A percentile compares a stretch with the other conserved stretches of the same genome.
Evolutionary conservation across 2,329 filamentous ascomycete genomes (phyloP).

Genomic region (Penicillium sclerotigenum): DNA sequence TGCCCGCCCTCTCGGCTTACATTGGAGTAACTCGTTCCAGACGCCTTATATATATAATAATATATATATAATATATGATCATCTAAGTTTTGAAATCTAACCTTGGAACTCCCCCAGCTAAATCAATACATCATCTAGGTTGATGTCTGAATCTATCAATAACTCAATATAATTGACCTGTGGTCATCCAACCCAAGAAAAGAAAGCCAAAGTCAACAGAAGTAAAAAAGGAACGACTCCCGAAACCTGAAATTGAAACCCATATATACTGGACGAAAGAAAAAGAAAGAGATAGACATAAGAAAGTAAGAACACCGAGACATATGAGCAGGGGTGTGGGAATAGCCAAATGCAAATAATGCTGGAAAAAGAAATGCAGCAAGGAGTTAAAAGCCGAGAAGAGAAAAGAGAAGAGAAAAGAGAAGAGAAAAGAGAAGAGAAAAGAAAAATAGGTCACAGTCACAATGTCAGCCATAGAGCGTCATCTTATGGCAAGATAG

Average conservation of each 20-base stretch:
- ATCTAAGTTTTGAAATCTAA: background rate
- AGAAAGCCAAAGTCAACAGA: conserved; percentile 1
- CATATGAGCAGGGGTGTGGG: background rate
- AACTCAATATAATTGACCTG: background rate
- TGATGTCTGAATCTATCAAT: background rate
- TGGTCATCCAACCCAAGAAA: background rate
- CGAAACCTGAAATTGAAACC: conserved; percentile 20
- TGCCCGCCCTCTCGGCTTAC: no score
- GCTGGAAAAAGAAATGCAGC: conserved; percentile 1
- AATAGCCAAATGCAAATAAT: background rate
- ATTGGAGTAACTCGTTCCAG: no score
- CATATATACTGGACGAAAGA: conserved; percentile 28
- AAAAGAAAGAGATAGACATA: conserved; percentile 9
- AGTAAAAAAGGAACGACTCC: conserved; percentile 10
- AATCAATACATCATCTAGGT: background rate
- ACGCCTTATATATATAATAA: no score
- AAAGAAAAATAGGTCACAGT: background rate
- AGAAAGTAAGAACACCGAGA: conserved; percentile 3
- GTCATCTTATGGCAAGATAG: conserved; percentile 25
- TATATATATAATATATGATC: no score
- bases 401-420: background rate
- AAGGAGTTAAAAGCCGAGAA: background rate
- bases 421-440: no score
- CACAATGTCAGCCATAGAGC: background rate
- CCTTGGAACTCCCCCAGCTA: background rate